A percentile compares a stretch with the other conserved stretches of the same genome.
Evolutionary conservation across 768 basidiomycete species (phyloP).

Genomic region (Tylopilus sp.): DNA sequence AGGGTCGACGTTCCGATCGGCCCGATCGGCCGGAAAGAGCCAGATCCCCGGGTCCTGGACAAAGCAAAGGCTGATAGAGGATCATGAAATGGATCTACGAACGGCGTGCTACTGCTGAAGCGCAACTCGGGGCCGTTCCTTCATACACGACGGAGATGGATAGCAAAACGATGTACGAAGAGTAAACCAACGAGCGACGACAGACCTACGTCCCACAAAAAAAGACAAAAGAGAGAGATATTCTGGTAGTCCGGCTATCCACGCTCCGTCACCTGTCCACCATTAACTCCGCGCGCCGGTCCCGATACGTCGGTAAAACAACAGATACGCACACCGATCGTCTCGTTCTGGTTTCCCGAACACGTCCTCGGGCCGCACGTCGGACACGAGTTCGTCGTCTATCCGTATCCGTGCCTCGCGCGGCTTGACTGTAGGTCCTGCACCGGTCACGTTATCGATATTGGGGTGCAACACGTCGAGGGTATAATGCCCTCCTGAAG

Average conservation of each 20-base stretch:
- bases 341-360: conserved; percentile 49
- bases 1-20: too few species aligned
- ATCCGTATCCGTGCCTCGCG: conserved; percentile 86
- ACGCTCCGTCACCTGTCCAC: neutral
- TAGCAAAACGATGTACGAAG: neutral
- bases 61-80: too few species aligned
- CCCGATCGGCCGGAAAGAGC: too few species aligned
- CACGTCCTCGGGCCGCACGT: conserved; percentile 68
- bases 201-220: neutral
- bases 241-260: neutral
- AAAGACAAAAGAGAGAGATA: too few species aligned
- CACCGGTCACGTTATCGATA: conserved; percentile 40
- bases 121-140: too few species aligned
- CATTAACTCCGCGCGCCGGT: conserved; percentile 13
- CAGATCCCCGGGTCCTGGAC: too few species aligned
- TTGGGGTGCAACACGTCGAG: conserved; percentile 81
- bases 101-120: too few species aligned
- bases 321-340: conserved; percentile 80
- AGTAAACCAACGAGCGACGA: too few species aligned
- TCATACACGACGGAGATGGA: too few species aligned
- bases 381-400: conserved; percentile 86
- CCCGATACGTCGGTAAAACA: conserved; percentile 74
- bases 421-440: conserved; percentile 23
- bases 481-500: conserved; percentile 94
- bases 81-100: too few species aligned